Evolutionary conservation across 2,329 filamentous ascomycete species (phyloP).

Genomic region (Nectriaceae sp.): DNA sequence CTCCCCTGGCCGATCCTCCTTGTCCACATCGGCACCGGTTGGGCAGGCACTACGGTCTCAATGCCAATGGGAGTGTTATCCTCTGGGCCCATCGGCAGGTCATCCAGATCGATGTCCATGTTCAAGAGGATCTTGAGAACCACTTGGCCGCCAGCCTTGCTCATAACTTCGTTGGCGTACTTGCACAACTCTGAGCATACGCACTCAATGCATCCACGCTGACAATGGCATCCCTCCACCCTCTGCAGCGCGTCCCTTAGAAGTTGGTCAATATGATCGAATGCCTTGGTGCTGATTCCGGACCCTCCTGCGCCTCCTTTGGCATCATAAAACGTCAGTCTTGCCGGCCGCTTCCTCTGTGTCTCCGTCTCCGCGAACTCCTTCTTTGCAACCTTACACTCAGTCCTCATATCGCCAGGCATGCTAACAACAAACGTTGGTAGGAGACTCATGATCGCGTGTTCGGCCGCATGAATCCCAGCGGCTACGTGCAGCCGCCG

Average conservation of each 20-base stretch:
- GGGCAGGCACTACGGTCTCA: conserved; percentile 79
- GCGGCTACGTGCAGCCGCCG: conserved; percentile 79
- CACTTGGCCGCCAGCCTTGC: conserved; percentile 83
- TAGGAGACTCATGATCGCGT: conserved; percentile 83
- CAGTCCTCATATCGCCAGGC: conserved; percentile 89
- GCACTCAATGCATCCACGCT: conserved; percentile 85
- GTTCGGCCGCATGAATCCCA: conserved; percentile 92
- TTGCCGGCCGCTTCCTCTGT: conserved; percentile 77
- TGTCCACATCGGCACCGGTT: conserved; percentile 57
- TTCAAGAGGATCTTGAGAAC: conserved; percentile 76
- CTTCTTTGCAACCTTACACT: conserved; percentile 88
- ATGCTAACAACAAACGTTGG: conserved; percentile 89
- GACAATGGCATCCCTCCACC: conserved; percentile 74
- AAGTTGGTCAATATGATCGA: conserved; percentile 84
- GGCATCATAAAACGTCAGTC: conserved; percentile 92
- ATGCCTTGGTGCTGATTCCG: conserved; percentile 89
- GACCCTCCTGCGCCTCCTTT: conserved; percentile 83
- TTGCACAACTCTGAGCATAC: conserved; percentile 84
- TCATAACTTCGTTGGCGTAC: conserved; percentile 89
- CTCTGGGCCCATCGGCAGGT: conserved; percentile 84
- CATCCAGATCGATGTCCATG: conserved; percentile 77
- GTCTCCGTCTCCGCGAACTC: conserved; percentile 76
- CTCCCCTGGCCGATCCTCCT: conserved; percentile 13
- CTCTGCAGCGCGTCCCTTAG: conserved; percentile 74
- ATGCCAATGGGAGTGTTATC: conserved; percentile 68